phyloP scores from a whole-genome alignment of 768 basidiomycete genomes.

The Dentipellis sp. region DNA sequence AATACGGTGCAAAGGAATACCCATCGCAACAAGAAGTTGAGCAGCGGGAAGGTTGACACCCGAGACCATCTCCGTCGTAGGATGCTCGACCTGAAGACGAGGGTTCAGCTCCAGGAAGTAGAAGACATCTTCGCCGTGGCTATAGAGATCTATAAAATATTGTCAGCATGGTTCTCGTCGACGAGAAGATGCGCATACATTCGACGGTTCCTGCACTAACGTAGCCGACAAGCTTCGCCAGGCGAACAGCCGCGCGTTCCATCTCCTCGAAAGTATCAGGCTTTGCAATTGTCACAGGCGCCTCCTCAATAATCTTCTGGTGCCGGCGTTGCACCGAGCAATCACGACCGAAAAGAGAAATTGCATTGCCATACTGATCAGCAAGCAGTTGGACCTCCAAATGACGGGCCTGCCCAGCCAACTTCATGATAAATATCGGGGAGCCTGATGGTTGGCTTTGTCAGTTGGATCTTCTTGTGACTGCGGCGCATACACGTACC shows the following conservation, averaged over 20 bases:
- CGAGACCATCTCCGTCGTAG: constrained; percentile 99
- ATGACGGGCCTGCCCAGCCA: constrained; percentile 95
- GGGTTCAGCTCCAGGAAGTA: constrained; percentile 99
- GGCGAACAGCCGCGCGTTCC: constrained; percentile 97
- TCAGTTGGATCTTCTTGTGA: neutral
- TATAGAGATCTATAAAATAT: constrained; percentile 71
- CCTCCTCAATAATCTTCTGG: constrained; percentile 99
- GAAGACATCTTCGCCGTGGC: constrained; percentile 86
- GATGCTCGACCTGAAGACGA: constrained; percentile 99
- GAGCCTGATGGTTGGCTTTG: constrained; percentile 48
- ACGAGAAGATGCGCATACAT: constrained; percentile 42
- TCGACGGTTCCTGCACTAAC: constrained; percentile 98
- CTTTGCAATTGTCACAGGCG: constrained; percentile 94
- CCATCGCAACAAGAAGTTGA: constrained; percentile 97
- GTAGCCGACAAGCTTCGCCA: constrained; percentile 98
- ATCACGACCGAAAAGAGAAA: constrained; percentile 97
- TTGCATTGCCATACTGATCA: constrained; percentile 98
- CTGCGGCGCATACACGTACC: constrained; percentile 39
- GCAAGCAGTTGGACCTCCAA: constrained; percentile 97
- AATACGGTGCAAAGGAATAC: constrained; percentile 91
- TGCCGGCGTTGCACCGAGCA: constrained; percentile 99
- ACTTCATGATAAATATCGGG: constrained; percentile 99
- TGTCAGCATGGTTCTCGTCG: constrained; percentile 6
- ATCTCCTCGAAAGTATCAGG: constrained; percentile 90
- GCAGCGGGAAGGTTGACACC: constrained; percentile 97